These are phyloP conservation scores for Lentinula boryana DNA, from an alignment of 768 basidiomycete genomes.

Conservation along the genomic window DNA sequence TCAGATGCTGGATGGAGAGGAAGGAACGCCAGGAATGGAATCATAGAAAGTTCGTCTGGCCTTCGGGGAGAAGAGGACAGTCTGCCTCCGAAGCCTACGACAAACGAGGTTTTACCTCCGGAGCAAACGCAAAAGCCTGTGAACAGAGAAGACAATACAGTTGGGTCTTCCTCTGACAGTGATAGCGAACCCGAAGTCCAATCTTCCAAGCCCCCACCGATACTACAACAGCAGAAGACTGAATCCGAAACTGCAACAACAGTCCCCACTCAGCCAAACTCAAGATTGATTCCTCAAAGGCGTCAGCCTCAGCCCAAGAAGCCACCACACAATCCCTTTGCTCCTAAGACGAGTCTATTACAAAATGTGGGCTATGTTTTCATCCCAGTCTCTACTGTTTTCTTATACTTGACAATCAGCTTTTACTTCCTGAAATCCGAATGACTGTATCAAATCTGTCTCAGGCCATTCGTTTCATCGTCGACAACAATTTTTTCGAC, in stretches of 20 bases:
- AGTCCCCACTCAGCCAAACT: slow-evolving; percentile 2
- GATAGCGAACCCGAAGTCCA: slow-evolving; percentile 50
- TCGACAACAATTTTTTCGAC: slow-evolving; percentile 81
- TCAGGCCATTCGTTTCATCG: slow-evolving; percentile 86
- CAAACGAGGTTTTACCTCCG: not conserved
- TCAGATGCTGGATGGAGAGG: slow-evolving; percentile 23
- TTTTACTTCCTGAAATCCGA: slow-evolving; percentile 81
- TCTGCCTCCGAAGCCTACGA: not conserved
- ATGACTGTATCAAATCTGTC: slow-evolving; percentile 88
- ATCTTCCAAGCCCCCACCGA: slow-evolving; percentile 5
- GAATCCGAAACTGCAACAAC: not conserved
- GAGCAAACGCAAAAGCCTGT: not conserved
- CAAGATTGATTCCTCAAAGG: slow-evolving; percentile 13
- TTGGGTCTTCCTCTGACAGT: slow-evolving; percentile 18
- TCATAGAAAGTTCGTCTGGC: not conserved
- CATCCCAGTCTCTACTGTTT: not conserved
- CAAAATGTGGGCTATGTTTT: slow-evolving; percentile 56
- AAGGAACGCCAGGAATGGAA: slow-evolving; percentile 15
- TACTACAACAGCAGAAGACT: not conserved
- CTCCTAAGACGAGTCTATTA: slow-evolving; percentile 61
- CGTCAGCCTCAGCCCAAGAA: slow-evolving; percentile 37
- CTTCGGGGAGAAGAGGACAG: not conserved
- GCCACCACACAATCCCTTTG: slow-evolving; percentile 58
- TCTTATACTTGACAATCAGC: slow-evolving; percentile 30
- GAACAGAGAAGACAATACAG: not conserved